Base-by-base conservation (phyloP, 2,329 filamentous ascomycete species). In the Tympanopsis confertula region DNA sequence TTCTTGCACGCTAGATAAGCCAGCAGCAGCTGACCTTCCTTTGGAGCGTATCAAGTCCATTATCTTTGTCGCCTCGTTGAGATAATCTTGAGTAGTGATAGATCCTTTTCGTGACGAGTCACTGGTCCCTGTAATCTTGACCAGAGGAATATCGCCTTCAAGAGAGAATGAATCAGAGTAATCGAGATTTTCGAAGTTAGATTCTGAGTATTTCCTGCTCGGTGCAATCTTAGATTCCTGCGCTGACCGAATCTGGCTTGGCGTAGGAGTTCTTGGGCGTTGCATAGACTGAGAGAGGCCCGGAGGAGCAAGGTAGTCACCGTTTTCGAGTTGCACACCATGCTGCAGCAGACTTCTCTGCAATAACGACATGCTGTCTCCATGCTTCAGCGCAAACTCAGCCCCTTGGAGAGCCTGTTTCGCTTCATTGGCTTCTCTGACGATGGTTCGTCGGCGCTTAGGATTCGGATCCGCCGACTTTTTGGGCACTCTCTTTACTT, bases 51-150 rank as follows among this genome's bases (percentile, higher is more conserved):
- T 94, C 57, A 87, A 80, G 41, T 86, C 81, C 89, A 98, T 96
- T 44, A 96, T 91, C 53, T 89, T 86, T 35, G 89, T 84, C 7
- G 91, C 91, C 56, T 96, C 86, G 48, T 93, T 82, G 37, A 94
- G 71, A 58, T 94, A 98, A 54, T 96, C 89, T 52, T 94, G 86
- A 0, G 91, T 96, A 22, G 83, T 88, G 42, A 96, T 87, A 4
- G 89, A 96, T 7, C 30, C 30, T 18, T 17, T 33, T 10, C 30
- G 30, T 7, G 17, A 7, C 30, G 10, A 7, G 30, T 33, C 30
- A 33, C 15, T 33, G 15, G 17, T 15, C 7, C 30, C 30, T 7
- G 30, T 33, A 10, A 33, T 15, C 15, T 18, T 10, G 7, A 33
- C 30, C 30, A 10, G 10, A 13, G 30, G 30, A 7, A 33, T 17